Evolutionary conservation across 2,329 filamentous ascomycete species (phyloP), one percentile per base, ranked within the genome.

Genomic region (Myriangium duriaei): DNA sequence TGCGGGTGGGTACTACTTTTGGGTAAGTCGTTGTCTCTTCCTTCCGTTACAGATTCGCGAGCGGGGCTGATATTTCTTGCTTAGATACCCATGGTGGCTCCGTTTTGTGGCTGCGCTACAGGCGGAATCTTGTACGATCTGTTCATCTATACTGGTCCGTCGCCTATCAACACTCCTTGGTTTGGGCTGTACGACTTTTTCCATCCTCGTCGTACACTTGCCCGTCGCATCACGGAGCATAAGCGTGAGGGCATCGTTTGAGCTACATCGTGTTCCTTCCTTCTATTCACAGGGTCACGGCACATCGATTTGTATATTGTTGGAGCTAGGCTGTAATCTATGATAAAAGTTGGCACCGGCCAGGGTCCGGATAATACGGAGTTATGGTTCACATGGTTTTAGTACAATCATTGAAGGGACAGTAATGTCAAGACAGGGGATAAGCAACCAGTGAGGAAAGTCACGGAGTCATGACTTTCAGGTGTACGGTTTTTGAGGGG

Each of bases 1-100:
- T 15, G 67, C 69, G 2, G 74, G 73, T 2, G 62, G 62, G 11
- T 76, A 78, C 51, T 79, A 78, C 48, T 79, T 79, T 50, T 79
- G 74, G 75, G 71, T 76, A 30, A 14, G 34, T 28, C 11, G 4
- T 21, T 14, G 2, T 2, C 9, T 24, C 17, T 32, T 41, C 63
- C 52, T 9, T 53, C 56, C n/a, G n/a, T 26, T 4, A 13, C 31
- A 13, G 15, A 9, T 9, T 4, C 16, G 16, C 6, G 12, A 31
- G 35, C 4, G 11, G 10, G 12, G 14, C 19, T n/a, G 29, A 32
- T 10, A 39, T 30, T 4, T 6, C 7, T 9, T 9, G 3, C 15
- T 7, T n/a, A 39, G 36, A 39, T 39, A 26, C 36, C 36, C 9
- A 39, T 39, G 36, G 36, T 39, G 10, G 37, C 32, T n/a, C 37